Evolutionary conservation across 2,329 filamentous ascomycete genomes (phyloP).

Genomic region (Xylaria sp.): DNA sequence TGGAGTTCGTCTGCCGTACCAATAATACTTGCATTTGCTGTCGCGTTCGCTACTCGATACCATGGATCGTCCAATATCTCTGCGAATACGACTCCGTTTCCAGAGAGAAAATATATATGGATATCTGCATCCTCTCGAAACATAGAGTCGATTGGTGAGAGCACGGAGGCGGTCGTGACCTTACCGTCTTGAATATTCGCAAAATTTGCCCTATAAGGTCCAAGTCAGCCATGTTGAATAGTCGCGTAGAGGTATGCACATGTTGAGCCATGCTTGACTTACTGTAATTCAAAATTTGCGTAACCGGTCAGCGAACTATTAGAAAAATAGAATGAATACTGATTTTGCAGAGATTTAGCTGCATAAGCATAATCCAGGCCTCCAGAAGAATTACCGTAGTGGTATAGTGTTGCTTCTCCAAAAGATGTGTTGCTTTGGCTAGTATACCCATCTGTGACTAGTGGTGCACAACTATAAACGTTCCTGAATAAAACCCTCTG

Average conservation of each 20-base stretch:
- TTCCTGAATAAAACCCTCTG: constrained; percentile 18
- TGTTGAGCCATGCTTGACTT: not conserved
- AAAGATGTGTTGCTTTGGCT: constrained; percentile 7
- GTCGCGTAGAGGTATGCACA: not conserved
- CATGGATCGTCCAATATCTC: constrained; percentile 8
- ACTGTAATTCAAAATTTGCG: constrained; percentile 6
- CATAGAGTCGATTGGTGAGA: constrained; percentile 13
- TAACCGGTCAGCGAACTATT: not conserved
- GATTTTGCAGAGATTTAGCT: constrained; percentile 5
- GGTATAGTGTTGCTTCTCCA: constrained; percentile 12
- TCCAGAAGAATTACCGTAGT: constrained; percentile 15
- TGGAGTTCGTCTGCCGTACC: not conserved
- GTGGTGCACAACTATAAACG: constrained; percentile 30
- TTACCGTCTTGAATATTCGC: not conserved
- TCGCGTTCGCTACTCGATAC: constrained; percentile 4
- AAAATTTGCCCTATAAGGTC: not conserved
- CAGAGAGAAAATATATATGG: constrained; percentile 14
- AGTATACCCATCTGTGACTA: constrained; percentile 23
- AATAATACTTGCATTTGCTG: not conserved
- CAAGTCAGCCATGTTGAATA: not conserved
- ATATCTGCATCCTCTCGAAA: constrained; percentile 19
- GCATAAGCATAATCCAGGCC: not conserved
- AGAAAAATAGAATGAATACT: constrained; percentile 1
- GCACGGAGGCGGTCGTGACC: not conserved
- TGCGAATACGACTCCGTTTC: constrained; percentile 16